Evolutionary conservation across 2,329 filamentous ascomycete genomes (phyloP), one percentile per base, ranked within the genome.

Genomic region (Aspergillus vadensis): DNA sequence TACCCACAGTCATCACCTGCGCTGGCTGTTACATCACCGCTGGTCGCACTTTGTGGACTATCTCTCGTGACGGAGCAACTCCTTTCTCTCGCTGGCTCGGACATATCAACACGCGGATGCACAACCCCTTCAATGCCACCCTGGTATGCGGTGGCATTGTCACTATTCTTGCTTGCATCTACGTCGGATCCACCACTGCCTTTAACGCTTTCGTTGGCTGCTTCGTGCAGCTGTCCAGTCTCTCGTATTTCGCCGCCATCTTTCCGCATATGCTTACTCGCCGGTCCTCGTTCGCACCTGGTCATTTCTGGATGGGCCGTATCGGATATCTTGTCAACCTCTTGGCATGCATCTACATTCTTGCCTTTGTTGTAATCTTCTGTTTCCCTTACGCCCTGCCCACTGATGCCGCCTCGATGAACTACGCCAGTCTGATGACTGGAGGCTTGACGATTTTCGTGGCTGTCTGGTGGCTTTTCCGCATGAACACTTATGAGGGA

Each of bases 21-120:
- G 67, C 74, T 41, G 86, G 86, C 9, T 81, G 79, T 62, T 87
- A 85, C 71, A 83, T 88, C 63, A 87, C 85, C 1, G 78, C 81
- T 0, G 84, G 86, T n/a, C 83, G 87, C 7, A 86, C 84, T 62
- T 78, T 88, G 3, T 89, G 86, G 86, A 77, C 76, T 10, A 68
- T 79, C 32, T 83, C 85, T 39, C 82, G 86, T 32, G 86, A 88
- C 70, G 82, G 83, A 41, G 86, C 86, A 2, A 86, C 86, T 2
- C 86, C 86, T 0, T 83, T 86, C 68, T 79, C 81, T 1, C 58
- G 68, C 10, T 76, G 84, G 72, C 83, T 88, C 60, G 76, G 80
- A n/a, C 72, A 69, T 17, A 85, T 88, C 65, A 81, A 83, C 70
- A 77, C 80, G 62, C 74, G 64, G 1, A 80, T 86, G 58, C 84